phyloP scores from a whole-genome alignment of 371 early-diverging fungal genomes.

The Mucor velutinosus region DNA sequence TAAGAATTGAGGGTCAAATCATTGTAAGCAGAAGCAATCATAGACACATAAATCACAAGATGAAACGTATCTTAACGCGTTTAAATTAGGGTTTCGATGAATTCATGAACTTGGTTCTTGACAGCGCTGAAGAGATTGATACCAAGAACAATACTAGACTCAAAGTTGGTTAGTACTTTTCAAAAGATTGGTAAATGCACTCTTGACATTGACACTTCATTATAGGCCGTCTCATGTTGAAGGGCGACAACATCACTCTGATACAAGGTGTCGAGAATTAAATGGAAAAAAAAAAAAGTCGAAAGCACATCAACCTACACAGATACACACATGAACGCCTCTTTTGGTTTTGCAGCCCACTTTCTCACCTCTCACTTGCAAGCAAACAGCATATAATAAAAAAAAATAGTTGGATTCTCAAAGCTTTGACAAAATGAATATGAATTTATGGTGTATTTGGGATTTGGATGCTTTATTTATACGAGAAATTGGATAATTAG shows the following conservation, averaged over 20 bases:
- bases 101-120: slow-evolving; percentile 95
- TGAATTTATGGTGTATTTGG: no score
- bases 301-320: no score
- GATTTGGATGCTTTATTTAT: no score
- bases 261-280: slow-evolving; percentile 32
- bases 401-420: no score
- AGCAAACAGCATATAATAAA: no score
- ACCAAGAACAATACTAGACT: slow-evolving; percentile 75
- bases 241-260: slow-evolving; percentile 34
- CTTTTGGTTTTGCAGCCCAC: no score
- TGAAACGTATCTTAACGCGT: background rate
- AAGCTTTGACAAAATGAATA: no score
- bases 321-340: no score
- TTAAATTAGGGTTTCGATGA: slow-evolving; percentile 91
- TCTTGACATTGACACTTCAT: background rate
- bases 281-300: background rate
- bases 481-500: no score
- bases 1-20: slow-evolving; percentile 91
- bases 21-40: slow-evolving; percentile 59
- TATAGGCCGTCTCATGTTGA: slow-evolving; percentile 30
- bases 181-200: background rate
- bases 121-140: slow-evolving; percentile 84
- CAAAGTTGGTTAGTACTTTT: slow-evolving; percentile 44
- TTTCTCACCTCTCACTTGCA: no score
- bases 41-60: background rate